A percentile compares a stretch with the other conserved stretches of the same genome.
phyloP scores from a whole-genome alignment of 768 basidiomycete species.

The Boletus edulis region DNA sequence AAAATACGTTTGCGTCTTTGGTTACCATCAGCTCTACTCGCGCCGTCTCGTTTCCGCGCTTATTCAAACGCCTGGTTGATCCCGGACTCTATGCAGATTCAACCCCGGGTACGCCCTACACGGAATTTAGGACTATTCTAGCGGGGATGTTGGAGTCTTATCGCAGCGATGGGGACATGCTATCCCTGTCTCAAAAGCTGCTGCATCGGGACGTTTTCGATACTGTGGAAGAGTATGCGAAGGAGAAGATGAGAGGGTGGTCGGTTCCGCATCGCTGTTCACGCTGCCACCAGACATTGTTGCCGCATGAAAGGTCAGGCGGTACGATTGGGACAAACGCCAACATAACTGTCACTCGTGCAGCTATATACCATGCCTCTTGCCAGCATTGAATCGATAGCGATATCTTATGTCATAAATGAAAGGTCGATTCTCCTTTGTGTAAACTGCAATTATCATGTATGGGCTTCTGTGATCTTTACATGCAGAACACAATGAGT shows the following conservation, averaged over 20 bases:
- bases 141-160: slow-evolving; percentile 97
- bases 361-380: slow-evolving; percentile 56
- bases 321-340: slow-evolving; percentile 15
- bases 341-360: slow-evolving; percentile 51
- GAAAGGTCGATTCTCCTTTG: neutral
- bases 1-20: slow-evolving; percentile 79
- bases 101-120: slow-evolving; percentile 67
- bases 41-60: slow-evolving; percentile 82
- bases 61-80: slow-evolving; percentile 91
- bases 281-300: slow-evolving; percentile 50
- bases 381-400: slow-evolving; percentile 34
- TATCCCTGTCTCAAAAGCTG: slow-evolving; percentile 79
- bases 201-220: slow-evolving; percentile 81
- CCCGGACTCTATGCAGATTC: slow-evolving; percentile 51
- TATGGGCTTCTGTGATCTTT: too few species aligned
- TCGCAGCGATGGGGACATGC: slow-evolving; percentile 86
- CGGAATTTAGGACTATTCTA: slow-evolving; percentile 88
- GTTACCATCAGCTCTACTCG: slow-evolving; percentile 80
- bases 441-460: neutral
- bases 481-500: too few species aligned
- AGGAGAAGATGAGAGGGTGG: slow-evolving; percentile 65
- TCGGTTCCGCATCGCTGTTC: slow-evolving; percentile 47
- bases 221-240: slow-evolving; percentile 56
- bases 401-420: slow-evolving; percentile 4
- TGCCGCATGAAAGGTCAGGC: slow-evolving; percentile 20